Conservation (phyloP, 2,329 filamentous ascomycete genomes). For the Shiraia bambusicola region DNA sequence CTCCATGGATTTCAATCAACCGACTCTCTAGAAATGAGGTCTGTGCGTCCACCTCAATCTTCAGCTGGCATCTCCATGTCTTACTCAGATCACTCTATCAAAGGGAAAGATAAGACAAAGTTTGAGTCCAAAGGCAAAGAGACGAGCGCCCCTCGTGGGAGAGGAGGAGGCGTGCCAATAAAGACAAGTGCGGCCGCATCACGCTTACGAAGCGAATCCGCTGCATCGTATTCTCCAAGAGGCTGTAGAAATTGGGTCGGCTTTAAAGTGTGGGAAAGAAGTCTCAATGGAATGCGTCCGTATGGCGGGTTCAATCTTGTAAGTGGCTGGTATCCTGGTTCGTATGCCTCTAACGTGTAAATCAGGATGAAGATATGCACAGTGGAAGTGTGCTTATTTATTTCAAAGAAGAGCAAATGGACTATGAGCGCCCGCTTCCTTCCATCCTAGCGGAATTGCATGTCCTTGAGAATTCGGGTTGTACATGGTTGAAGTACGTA, state of each 20-base stretch:
- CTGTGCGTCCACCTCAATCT: conserved; percentile 19
- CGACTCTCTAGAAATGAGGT: conserved; percentile 20
- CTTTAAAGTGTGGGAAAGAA: conserved; percentile 42
- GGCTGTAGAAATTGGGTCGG: conserved; percentile 37
- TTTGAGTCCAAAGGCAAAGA: conserved; percentile 43
- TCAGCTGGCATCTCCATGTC: conserved; percentile 26
- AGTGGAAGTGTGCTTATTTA: conserved; percentile 42
- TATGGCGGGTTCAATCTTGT: conserved; percentile 44
- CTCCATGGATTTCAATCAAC: conserved; percentile 27
- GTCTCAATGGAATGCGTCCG: conserved; percentile 29
- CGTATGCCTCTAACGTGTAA: conserved; percentile 9
- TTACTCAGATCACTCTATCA: conserved; percentile 31
- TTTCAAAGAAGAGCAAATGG: conserved; percentile 43
- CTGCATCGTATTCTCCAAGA: conserved; percentile 19
- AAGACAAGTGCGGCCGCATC: conserved; percentile 27
- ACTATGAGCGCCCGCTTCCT: conserved; percentile 39
- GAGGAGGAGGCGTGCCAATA: conserved; percentile 43
- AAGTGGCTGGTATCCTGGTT: conserved; percentile 5
- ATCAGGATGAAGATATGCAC: conserved; percentile 44
- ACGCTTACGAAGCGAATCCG: conserved; percentile 28
- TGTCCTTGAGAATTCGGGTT: conserved; percentile 40
- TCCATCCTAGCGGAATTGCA: conserved; percentile 40
- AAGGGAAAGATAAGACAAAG: conserved; percentile 35
- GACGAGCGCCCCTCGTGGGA: conserved; percentile 41
- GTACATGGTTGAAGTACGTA: conserved; percentile 41